These are phyloP conservation scores for Podaxis mareebaensis DNA, from an alignment of 768 basidiomycete genomes.

Conservation along the genomic window DNA sequence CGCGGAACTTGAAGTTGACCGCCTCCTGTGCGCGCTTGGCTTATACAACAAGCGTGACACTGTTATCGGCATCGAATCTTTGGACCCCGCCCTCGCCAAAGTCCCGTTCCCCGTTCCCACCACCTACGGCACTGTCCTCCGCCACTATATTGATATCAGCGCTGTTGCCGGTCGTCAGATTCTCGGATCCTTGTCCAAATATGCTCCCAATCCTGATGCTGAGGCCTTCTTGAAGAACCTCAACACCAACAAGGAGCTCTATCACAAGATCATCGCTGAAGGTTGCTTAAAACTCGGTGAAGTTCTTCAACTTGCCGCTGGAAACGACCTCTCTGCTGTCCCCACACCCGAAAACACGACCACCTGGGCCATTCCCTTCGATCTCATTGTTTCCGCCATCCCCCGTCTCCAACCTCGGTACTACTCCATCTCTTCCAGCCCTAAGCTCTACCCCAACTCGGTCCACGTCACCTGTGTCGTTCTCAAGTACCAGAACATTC, in stretches of 20 bases:
- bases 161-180: slow-evolving; percentile 94
- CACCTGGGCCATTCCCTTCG: slow-evolving; percentile 91
- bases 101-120: slow-evolving; percentile 99
- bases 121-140: slow-evolving; percentile 89
- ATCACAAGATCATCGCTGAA: slow-evolving; percentile 70
- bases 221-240: slow-evolving; percentile 72
- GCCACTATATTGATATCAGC: slow-evolving; percentile 96
- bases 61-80: slow-evolving; percentile 91
- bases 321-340: slow-evolving; percentile 59
- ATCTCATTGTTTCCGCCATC: slow-evolving; percentile 91
- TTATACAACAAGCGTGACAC: slow-evolving; percentile 78
- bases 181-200: slow-evolving; percentile 83
- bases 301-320: slow-evolving; percentile 87
- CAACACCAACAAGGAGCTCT: slow-evolving; percentile 87
- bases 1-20: slow-evolving; percentile 87
- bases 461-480: slow-evolving; percentile 97
- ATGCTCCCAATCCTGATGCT: slow-evolving; percentile 80
- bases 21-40: slow-evolving; percentile 84
- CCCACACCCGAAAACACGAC: slow-evolving; percentile 80
- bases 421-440: slow-evolving; percentile 98
- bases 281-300: slow-evolving; percentile 93
- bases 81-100: slow-evolving; percentile 96
- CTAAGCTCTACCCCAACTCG: slow-evolving; percentile 84
- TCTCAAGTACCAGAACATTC: slow-evolving; percentile 82
- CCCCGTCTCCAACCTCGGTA: slow-evolving; percentile 95